Percentiles rank a stretch among this genome's conserved stretches.
Conservation (phyloP, 805 yeast species). For the Debaryomyces castellii region DNA sequence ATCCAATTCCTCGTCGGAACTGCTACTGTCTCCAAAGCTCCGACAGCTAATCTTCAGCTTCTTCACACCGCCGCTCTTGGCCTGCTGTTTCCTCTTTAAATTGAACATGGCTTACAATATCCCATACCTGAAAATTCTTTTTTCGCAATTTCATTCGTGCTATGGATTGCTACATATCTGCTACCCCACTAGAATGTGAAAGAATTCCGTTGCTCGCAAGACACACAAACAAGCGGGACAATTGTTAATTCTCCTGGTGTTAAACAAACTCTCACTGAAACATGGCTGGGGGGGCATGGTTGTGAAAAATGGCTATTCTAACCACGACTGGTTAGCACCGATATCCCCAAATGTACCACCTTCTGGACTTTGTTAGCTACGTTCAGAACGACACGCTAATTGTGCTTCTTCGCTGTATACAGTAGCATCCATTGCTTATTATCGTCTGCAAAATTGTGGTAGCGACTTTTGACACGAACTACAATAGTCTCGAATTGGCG, state of each 20-base stretch:
- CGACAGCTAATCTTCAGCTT: not conserved
- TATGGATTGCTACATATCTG: too few species aligned
- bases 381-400: not conserved
- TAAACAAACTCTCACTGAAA: too few species aligned
- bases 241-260: too few species aligned
- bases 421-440: not conserved
- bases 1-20: slow-evolving; percentile 6
- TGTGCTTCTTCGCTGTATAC: not conserved
- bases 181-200: too few species aligned
- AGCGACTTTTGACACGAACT: not conserved
- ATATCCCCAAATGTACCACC: too few species aligned
- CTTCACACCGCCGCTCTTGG: not conserved
- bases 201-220: too few species aligned
- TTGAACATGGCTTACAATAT: slow-evolving; percentile 1
- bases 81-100: slow-evolving; percentile 3
- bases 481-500: not conserved
- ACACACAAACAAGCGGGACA: too few species aligned
- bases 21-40: not conserved
- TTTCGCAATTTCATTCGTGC: not conserved
- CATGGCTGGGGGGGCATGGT: too few species aligned
- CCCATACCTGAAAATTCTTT: not conserved
- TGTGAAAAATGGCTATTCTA: too few species aligned
- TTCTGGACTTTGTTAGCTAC: too few species aligned
- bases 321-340: too few species aligned
- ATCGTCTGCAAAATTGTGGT: not conserved